Evolutionary conservation across 495 filamentous ascomycete species (phyloP).

Genomic region (Lichina pygmaea): DNA sequence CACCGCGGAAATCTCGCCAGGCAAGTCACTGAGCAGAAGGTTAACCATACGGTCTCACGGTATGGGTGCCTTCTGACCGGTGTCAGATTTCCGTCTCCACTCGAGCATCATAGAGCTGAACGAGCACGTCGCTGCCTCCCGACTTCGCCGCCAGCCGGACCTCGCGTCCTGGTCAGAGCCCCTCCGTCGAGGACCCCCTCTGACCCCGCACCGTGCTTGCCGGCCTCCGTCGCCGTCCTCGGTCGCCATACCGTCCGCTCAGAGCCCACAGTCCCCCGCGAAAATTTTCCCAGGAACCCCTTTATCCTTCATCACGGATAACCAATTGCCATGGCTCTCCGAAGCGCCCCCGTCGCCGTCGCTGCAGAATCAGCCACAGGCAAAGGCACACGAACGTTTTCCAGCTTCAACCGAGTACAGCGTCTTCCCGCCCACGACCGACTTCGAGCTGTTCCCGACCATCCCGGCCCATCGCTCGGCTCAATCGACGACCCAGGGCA

Average conservation of each 20-base stretch:
- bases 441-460: slow-evolving; percentile 17
- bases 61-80: not conserved
- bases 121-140: not conserved
- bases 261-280: slow-evolving; percentile 17
- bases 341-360: slow-evolving; percentile 21
- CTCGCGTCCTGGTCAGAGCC: slow-evolving; percentile 9
- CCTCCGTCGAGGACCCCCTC: too few species aligned
- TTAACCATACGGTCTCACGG: not conserved
- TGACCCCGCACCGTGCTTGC: too few species aligned
- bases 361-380: slow-evolving; percentile 13
- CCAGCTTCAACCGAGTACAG: slow-evolving; percentile 14
- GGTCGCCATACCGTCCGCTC: too few species aligned
- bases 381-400: slow-evolving; percentile 16
- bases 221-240: too few species aligned
- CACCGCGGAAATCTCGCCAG: too few species aligned
- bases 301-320: slow-evolving; percentile 39
- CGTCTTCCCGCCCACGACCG: slow-evolving; percentile 11
- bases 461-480: slow-evolving; percentile 6
- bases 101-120: not conserved
- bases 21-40: not conserved
- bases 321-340: slow-evolving; percentile 35
- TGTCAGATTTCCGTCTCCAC: not conserved
- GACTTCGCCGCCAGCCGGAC: slow-evolving; percentile 7
- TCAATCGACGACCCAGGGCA: not conserved
- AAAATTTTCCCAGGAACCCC: slow-evolving; percentile 23